Base-by-base conservation (phyloP, 225 moss, liverwort and hornwort genomes). In the Rhytidiadelphus loreus region DNA sequence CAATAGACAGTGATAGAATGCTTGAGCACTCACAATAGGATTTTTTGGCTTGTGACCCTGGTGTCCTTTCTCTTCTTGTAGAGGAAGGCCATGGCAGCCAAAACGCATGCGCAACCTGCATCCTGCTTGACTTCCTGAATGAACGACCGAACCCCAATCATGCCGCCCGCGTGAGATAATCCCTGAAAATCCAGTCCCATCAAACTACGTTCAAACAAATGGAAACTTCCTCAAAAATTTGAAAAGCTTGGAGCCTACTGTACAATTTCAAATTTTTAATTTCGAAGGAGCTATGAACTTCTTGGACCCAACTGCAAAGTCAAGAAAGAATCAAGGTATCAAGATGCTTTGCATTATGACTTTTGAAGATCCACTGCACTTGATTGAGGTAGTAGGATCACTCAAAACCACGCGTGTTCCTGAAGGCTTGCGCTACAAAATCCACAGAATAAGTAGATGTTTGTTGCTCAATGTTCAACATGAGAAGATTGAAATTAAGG, bases 61-160 rank as follows among this genome's bases (percentile, higher is more conserved):
- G 41, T 82, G 76, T 43, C 25, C 41, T 83, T 81, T 53, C 30
- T 73, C 80, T 92, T 80, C 32, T 92, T 89, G 46, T 89, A 85
- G 83, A 74, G 60, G 68, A 80, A 52, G 83, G 18, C 16, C 23
- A 10, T 26, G 82, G 29, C 65, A 64, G 82, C 41, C 88, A 26
- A 37, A 86, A 86, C 17, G 86, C 81, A 88, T 93, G 93, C 71
- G 77, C 89, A 72, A 93, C 93, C 93, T 89, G 84, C 86, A 77
- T 89, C 39, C 53, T 62, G 58, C 58, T 83, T 90, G 90, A 81
- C 86, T 77, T 69, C 61, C 88, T 85, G 48, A 55, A 62, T 86
- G 83, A 77, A 71, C 65, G 43, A 91, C 90, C 93, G 44, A 91
- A 71, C 91, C 71, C 52, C 69, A 57, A 44, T n/a, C 89, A 84